Conservation (phyloP, 2,329 filamentous ascomycete genomes). For the Ustulina deusta region DNA sequence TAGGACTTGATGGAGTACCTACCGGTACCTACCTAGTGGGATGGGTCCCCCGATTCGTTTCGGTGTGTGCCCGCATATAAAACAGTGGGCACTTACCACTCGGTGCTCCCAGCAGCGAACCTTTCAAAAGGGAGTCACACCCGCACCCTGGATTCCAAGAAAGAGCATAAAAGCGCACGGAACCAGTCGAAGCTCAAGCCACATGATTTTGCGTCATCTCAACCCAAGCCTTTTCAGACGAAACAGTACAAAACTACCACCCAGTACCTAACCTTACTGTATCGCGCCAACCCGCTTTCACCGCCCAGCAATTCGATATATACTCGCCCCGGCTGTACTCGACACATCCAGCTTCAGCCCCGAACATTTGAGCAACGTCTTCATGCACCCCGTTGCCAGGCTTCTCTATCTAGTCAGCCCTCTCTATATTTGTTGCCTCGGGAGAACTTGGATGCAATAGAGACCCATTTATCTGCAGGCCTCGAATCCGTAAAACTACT, state of each 20-base stretch:
- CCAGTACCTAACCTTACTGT: slow-evolving; percentile 9
- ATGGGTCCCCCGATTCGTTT: slow-evolving; percentile 43
- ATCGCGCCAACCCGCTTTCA: slow-evolving; percentile 43
- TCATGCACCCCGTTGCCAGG: slow-evolving; percentile 9
- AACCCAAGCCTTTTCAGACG: background rate
- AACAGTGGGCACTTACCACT: slow-evolving; percentile 48
- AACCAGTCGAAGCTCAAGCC: slow-evolving; percentile 39
- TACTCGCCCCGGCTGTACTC: slow-evolving; percentile 12
- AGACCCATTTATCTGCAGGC: slow-evolving; percentile 24
- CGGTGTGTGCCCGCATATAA: slow-evolving; percentile 48
- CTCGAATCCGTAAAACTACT: slow-evolving; percentile 28
- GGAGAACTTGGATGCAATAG: slow-evolving; percentile 20
- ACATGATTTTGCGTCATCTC: slow-evolving; percentile 28
- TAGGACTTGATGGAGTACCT: background rate
- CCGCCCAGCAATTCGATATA: slow-evolving; percentile 45
- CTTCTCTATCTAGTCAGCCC: slow-evolving; percentile 16
- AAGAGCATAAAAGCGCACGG: slow-evolving; percentile 35
- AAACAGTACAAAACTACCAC: background rate
- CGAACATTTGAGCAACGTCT: slow-evolving; percentile 10
- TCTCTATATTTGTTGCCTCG: slow-evolving; percentile 15
- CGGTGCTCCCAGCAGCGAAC: slow-evolving; percentile 38
- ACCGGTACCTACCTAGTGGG: slow-evolving; percentile 1
- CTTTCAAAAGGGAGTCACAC: slow-evolving; percentile 38
- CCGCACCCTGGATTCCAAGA: slow-evolving; percentile 24
- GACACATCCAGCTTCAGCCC: slow-evolving; percentile 3